Conservation (phyloP, 2,329 filamentous ascomycete species). For the Diaporthe longicolla region DNA sequence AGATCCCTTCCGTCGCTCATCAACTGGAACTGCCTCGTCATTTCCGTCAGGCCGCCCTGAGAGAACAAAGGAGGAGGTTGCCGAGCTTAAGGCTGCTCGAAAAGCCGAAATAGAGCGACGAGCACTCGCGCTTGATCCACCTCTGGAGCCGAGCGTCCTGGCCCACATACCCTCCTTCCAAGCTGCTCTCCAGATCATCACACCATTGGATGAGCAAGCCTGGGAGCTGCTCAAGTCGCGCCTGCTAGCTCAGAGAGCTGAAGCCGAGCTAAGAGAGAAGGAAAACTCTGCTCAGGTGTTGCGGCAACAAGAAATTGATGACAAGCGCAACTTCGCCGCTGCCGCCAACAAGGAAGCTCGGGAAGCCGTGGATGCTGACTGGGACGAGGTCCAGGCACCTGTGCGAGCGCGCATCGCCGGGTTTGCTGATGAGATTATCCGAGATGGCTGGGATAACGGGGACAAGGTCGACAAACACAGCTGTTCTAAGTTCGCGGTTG, state of each 20-base stretch:
- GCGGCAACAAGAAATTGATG: conserved; percentile 40
- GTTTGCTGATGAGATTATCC: conserved; percentile 80
- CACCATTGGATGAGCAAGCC: conserved; percentile 76
- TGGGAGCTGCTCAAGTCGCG: conserved; percentile 80
- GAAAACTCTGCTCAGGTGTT: conserved; percentile 50
- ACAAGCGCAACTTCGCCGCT: conserved; percentile 43
- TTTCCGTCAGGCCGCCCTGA: conserved; percentile 53
- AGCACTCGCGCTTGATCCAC: conserved; percentile 75
- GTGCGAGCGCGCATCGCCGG: conserved; percentile 74
- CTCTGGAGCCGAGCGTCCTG: conserved; percentile 73
- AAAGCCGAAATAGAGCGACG: conserved; percentile 80
- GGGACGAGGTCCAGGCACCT: conserved; percentile 79
- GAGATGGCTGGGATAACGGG: conserved; percentile 74
- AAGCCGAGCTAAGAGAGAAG: conserved; percentile 72
- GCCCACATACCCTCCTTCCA: conserved; percentile 81
- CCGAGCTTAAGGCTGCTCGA: conserved; percentile 74
- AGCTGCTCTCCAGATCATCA: conserved; percentile 78
- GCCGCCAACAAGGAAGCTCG: conserved; percentile 62
- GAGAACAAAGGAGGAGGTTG: conserved; percentile 73
- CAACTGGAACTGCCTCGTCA: conserved; percentile 35
- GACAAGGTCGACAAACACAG: conserved; percentile 74
- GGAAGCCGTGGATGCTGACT: conserved; percentile 76
- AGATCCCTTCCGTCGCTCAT: conserved; percentile 43
- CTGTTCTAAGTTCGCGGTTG: conserved; percentile 77
- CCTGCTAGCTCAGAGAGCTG: conserved; percentile 74